Evolutionary conservation across 495 filamentous ascomycete genomes (phyloP).

Genomic region (Aspergillus sclerotiicarbonarius): DNA sequence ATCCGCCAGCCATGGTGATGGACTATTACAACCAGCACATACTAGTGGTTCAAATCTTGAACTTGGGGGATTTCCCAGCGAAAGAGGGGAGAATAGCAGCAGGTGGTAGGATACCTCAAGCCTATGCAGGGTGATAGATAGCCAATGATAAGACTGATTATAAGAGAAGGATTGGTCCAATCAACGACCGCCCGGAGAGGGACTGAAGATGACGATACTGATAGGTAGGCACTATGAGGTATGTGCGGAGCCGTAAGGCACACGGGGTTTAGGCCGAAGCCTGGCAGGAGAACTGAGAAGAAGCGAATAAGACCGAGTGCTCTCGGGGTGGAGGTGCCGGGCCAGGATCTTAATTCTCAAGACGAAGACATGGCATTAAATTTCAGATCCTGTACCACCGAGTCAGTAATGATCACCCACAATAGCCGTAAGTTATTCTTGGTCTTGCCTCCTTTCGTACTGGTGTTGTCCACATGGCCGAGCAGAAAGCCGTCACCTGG

Average conservation of each 20-base stretch:
- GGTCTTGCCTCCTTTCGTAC: background rate
- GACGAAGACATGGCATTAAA: background rate
- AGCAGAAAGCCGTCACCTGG: conserved; percentile 2
- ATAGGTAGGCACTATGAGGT: background rate
- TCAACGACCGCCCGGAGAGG: background rate
- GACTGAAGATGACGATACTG: conserved; percentile 3
- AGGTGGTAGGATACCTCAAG: background rate
- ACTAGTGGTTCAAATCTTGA: conserved; percentile 9
- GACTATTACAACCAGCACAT: conserved; percentile 5
- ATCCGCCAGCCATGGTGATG: conserved; percentile 1
- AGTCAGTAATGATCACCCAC: conserved; percentile 10
- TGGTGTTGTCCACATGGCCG: background rate
- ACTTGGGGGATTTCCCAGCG: background rate
- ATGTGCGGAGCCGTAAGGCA: conserved; percentile 3
- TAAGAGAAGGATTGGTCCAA: background rate
- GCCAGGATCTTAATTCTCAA: conserved; percentile 7
- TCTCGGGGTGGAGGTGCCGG: conserved; percentile 8
- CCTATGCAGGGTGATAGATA: background rate
- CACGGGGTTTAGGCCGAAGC: background rate
- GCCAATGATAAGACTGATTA: background rate
- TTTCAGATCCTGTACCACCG: conserved; percentile 8
- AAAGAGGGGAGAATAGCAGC: background rate
- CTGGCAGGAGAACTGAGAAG: background rate
- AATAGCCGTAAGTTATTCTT: conserved; percentile 6
- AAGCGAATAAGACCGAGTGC: background rate